Conservation (phyloP, 2,329 filamentous ascomycete genomes). For the Mycocentrospora acerina region DNA sequence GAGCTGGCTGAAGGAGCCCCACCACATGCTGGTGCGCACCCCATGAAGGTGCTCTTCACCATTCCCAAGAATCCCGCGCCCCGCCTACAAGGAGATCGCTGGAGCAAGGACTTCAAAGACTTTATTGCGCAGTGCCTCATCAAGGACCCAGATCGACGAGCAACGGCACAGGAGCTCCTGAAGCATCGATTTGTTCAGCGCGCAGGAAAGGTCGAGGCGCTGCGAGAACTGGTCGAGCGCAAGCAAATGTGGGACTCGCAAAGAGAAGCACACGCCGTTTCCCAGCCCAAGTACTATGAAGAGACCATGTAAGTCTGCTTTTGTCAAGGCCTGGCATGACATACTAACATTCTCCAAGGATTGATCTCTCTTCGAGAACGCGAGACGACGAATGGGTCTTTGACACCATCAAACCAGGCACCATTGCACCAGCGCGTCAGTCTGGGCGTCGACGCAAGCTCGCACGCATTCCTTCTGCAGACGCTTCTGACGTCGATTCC, state of each 20-base stretch:
- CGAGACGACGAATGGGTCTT: slow-evolving; percentile 92
- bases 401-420: slow-evolving; percentile 79
- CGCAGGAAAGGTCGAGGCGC: slow-evolving; percentile 82
- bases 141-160: slow-evolving; percentile 84
- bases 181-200: slow-evolving; percentile 84
- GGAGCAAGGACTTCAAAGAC: slow-evolving; percentile 89
- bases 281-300: slow-evolving; percentile 83
- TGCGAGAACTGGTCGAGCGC: slow-evolving; percentile 84
- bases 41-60: slow-evolving; percentile 96
- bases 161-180: slow-evolving; percentile 82
- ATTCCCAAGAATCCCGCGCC: slow-evolving; percentile 92
- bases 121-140: slow-evolving; percentile 88
- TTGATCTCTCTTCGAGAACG: slow-evolving; percentile 65
- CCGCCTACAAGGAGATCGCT: slow-evolving; percentile 74
- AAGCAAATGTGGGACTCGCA: slow-evolving; percentile 80
- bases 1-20: slow-evolving; percentile 91
- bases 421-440: slow-evolving; percentile 55
- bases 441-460: slow-evolving; percentile 54
- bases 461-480: slow-evolving; percentile 47
- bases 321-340: neutral
- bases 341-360: slow-evolving; percentile 42
- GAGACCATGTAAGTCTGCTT: slow-evolving; percentile 68
- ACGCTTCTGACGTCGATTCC: slow-evolving; percentile 34
- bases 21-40: slow-evolving; percentile 92
- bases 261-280: slow-evolving; percentile 55